Evolutionary conservation across 169 alveolate genomes (phyloP), one percentile per base, ranked within the genome.

Genomic region (Neospora caninum): DNA sequence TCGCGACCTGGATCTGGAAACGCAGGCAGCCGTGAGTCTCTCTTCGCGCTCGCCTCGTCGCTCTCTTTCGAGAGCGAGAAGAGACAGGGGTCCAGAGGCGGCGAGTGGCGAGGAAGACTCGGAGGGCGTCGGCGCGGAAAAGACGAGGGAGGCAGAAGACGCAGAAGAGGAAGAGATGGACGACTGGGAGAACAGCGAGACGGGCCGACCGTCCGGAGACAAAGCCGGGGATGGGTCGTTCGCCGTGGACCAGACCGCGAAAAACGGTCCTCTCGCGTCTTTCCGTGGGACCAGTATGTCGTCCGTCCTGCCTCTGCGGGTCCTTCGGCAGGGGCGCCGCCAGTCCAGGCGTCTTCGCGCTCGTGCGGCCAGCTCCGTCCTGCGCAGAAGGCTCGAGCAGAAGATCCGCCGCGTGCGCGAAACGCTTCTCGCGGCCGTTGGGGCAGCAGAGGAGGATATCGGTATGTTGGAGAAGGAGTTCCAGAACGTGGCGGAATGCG

Each of bases 381-480:
- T 27, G 73, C 73, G 73, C 34, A 82, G 89, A 31, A 13, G 89
- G 13, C 64, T 82, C 34, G 89, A 82, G 38, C 16, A 20, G 89
- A 42, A 82, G 41, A 29, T 82, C 36, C 29, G 38, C 27, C 36
- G 31, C 0, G 64, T 36, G 20, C 53, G 89, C 4, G 89, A 82
- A 49, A 42, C 34, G 34, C 89, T 82, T 13, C 67, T 36, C 34
- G 89, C 89, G 25, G 89, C 89, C 16, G 89, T 82, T 20, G 89
- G 41, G 25, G 89, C 89, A 10, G 64, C 41, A n/a, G 89, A 42
- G 31, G 89, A 82, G 38, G 89, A 82, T 34, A 82, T 82, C 25
- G n/a, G 43, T 4, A 10, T 82, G 25, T 36, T 82, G 25, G 89
- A 82, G 89, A 82, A 43, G 64, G 89, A 82, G 36, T 41, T 82